Base-by-base conservation (phyloP, 495 filamentous ascomycete genomes). In the Podospora sp. region DNA sequence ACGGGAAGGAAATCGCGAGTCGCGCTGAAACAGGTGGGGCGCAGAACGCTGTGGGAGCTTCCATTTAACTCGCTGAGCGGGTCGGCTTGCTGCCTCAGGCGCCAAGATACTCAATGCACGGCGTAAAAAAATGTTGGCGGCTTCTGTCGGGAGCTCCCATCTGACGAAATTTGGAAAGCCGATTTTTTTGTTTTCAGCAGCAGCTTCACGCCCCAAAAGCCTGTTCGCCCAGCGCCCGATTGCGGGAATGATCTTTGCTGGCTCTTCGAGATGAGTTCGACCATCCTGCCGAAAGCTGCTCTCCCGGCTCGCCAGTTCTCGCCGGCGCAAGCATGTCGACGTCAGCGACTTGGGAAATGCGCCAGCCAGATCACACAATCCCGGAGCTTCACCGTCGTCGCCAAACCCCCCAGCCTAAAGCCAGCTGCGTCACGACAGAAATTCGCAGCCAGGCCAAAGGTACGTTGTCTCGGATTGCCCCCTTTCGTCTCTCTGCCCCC, bases 231-330 rank as follows among this genome's bases (percentile, higher is more conserved):
- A 22, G 24, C 57, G 29, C 8, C 29, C 57, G 26, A 50, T 62
- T 65, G 29, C 22, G 65, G 63, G 65, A 65, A 71, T 57, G 49
- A 68, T 52, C 25, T 62, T 52, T 52, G 46, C 67, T 58, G 70
- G 68, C 59, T n/a, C 55, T 49, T 73, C 73, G 73, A 75, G 65
- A 85, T 85, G 82, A 85, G 80, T 68, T 78, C 84, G 35, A 80
- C 72, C 65, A 73, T 87, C 65, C 73, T 85, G 29, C 77, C 78
- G 53, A 87, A 84, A 76, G 82, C 83, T 57, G 82, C 78, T 62
- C 73, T 83, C 59, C 81, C 84, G 26, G 73, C 77, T 52, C 82
- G 84, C 71, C 76, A 83, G 49, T 69, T 84, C 65, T 83, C 83
- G 16, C 79, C 82, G 35, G 71, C 78, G 66, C 79, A 81, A 70